Conservation (phyloP, 345 rosid species). For the Populus tremula region DNA sequence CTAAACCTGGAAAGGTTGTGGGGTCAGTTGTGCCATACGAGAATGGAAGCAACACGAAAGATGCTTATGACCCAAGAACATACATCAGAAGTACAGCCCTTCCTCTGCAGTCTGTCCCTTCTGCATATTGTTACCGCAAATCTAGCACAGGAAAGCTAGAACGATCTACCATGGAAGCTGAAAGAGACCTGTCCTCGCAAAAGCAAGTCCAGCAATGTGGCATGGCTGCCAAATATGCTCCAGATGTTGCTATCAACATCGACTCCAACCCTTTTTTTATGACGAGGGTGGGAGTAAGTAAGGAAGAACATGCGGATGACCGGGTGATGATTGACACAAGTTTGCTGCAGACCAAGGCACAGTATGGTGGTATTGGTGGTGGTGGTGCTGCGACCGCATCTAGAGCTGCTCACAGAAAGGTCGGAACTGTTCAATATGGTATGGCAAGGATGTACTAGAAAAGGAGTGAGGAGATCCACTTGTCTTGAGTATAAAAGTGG, state of each 20-base stretch:
- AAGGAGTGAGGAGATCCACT: neutral
- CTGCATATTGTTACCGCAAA: conserved; percentile 42
- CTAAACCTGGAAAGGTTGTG: conserved; percentile 62
- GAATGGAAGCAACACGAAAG: conserved; percentile 47
- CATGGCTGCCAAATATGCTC: conserved; percentile 47
- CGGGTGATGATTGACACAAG: conserved; percentile 55
- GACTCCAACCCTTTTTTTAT: conserved; percentile 74
- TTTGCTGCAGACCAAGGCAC: conserved; percentile 56
- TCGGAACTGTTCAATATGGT: conserved; percentile 71
- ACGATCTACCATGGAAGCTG: conserved; percentile 41
- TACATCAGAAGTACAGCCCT: conserved; percentile 47
- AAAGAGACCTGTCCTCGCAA: conserved; percentile 44
- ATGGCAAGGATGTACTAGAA: conserved; percentile 63
- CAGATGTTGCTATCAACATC: conserved; percentile 74
- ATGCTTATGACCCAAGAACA: conserved; percentile 64
- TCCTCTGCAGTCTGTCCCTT: conserved; percentile 46
- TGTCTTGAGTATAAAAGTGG: neutral
- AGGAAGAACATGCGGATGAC: conserved; percentile 52
- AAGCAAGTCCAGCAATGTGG: conserved; percentile 58
- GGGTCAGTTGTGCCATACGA: conserved; percentile 66
- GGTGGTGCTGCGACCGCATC: conserved; percentile 36
- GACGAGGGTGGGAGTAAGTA: conserved; percentile 58
- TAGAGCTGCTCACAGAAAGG: conserved; percentile 57
- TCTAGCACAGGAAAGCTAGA: conserved; percentile 56
- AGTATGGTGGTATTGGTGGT: conserved; percentile 57